Base-by-base conservation (phyloP, 2,329 filamentous ascomycete genomes). In the Paramyrothecium sp. region DNA sequence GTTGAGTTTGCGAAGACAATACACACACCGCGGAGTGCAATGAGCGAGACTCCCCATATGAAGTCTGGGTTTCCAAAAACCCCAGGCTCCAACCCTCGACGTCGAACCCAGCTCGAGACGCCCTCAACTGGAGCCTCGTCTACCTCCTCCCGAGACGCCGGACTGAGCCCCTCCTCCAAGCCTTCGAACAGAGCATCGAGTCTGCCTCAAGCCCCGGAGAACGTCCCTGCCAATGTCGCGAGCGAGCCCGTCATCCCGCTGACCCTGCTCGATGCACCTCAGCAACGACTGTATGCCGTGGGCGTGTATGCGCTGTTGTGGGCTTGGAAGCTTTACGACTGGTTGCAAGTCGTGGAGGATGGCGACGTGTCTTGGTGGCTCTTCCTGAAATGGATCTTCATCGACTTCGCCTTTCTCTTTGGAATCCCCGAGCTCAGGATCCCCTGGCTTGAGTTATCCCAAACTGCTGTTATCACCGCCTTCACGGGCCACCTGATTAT, bases 361-460 rank as follows among this genome's bases (percentile, higher is more conserved):
- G 91, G 96, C 62, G 85, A 90, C 58, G 89, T 92, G 67, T 96
- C 93, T n/a, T 88, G 95, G 60, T 90, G 87, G 83, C 82, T 94
- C 52, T 97, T 97, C 70, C 78, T 96, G 68, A 99, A 98, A 83
- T 99, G 95, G 95, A 84, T 91, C 61, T 81, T 87, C 57, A 85
- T 99, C 61, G 95, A 99, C 75, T 89, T 90, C 59, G 75, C 89
- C 22, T 97, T 93, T 72, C 80, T 98, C 61, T 97, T 96, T 71
- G 90, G 90, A 8, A 77, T 99, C 55, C 94, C 96, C 19, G 85
- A 90, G 63, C 74, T 99, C 66, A 87, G 91, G 71, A 97, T 99
- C 82, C 95, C 95, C 58, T 99, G 95, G 96, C 81, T 99, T 58
- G 92, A 98, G 78, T 91, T 94, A 78, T 91, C 91, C 48, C 90